Base-by-base conservation (phyloP, 176 grass and related monocot species). In the Microstegium vimineum region DNA sequence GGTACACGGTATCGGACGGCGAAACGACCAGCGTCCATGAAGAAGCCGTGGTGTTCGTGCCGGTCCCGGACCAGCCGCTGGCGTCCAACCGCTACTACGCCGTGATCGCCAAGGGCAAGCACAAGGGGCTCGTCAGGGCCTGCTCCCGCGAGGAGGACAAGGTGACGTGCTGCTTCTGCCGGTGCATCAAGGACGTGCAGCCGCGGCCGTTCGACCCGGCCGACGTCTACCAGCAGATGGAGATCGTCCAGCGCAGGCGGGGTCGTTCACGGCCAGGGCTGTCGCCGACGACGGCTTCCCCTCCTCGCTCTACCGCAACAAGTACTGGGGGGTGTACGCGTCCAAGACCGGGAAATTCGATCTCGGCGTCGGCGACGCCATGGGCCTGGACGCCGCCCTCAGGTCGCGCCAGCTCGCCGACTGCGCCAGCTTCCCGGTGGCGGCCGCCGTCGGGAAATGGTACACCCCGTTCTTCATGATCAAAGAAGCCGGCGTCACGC, bases 201-300 rank as follows among this genome's bases (percentile, higher is more conserved):
- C 86, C 89, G 9, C 88, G 31, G 54, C 86, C 60, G 23, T 89
- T 94, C 33, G 73, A 91, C 57, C 86, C 90, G 33, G 80, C 60
- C 9, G 86, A 94, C 46, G 62, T 94, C 18, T 94, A 94, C 86
- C 92, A 94, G 62, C 86, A 91, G 80, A 47, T 94, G 13, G 86
- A 94, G 77, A 80, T 94, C 63, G 71, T 94, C 6, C 71, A 18
- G 57, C 75, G 9, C 76, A 27, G 51, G 47, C 57, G 63, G 57
- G 84, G 36, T 2, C 66, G 66, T 94, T 94, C 87, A 89, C 84
- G 2, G 92, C 92, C 8, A 89, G 86, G 71, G 40, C 92, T 1
- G 87, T 90, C 17, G 84, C 77, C 14, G 9, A 66, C 20, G 89
- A 94, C 22, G 92, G 89, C 17, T 66, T 87, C 38, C 72, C 83